Evolutionary conservation across 106 monocot species (phyloP).

Genomic region (Acorus gramineus): DNA sequence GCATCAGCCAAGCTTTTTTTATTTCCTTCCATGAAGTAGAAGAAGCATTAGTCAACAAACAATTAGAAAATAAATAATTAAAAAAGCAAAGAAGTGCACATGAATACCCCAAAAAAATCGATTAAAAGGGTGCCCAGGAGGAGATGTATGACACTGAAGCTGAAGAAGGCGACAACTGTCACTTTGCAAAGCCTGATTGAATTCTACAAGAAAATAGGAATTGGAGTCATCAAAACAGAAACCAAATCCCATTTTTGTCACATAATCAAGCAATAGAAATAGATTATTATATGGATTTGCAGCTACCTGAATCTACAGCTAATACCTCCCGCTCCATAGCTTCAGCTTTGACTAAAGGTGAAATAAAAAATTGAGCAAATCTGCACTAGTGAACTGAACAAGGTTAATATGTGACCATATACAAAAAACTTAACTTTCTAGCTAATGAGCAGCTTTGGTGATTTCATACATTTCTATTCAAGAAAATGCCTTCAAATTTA

Average conservation of each 20-base stretch:
- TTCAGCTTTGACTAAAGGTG: constrained; percentile 88
- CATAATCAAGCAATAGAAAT: no score
- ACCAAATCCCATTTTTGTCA: not conserved
- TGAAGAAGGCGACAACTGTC: constrained; percentile 88
- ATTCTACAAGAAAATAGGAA: constrained; percentile 35
- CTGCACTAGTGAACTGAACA: constrained; percentile 26
- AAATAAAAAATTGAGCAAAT: constrained; percentile 93
- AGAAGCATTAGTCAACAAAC: not conserved
- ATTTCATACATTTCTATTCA: no score
- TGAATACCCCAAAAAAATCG: constrained; percentile 95
- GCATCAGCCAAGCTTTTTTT: constrained; percentile 97
- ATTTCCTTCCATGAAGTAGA: constrained; percentile 39
- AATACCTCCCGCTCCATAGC: constrained; percentile 96
- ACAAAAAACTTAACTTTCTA: no score
- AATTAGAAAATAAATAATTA: not conserved
- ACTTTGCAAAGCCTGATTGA: constrained; percentile 88
- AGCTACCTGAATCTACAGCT: constrained; percentile 92
- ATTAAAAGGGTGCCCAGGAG: constrained; percentile 67
- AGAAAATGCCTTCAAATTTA: no score
- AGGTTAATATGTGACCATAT: not conserved
- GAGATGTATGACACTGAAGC: constrained; percentile 77
- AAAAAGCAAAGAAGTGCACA: not conserved
- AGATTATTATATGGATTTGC: no score
- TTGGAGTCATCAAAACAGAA: constrained; percentile 2
- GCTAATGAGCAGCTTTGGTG: no score